Conservation (phyloP, 2,329 filamentous ascomycete genomes). For the Fusarium sacchari region DNA sequence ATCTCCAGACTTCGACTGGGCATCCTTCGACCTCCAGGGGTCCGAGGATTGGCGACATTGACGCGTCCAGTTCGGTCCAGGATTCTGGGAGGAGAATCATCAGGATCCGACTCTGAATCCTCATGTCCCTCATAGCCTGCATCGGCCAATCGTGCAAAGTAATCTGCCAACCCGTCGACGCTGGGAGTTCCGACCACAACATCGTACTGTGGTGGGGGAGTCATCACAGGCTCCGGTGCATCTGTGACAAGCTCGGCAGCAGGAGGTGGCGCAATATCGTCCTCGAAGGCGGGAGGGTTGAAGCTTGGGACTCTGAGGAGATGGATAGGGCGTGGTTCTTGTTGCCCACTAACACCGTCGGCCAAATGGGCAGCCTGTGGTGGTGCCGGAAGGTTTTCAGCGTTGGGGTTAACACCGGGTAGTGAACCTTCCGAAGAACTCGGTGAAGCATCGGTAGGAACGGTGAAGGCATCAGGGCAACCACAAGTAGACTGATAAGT, state of each 20-base stretch:
- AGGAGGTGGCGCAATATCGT: constrained; percentile 63
- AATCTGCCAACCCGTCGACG: constrained; percentile 81
- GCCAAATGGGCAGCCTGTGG: constrained; percentile 66
- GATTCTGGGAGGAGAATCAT: constrained; percentile 58
- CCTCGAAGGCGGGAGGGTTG: constrained; percentile 87
- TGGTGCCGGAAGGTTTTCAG: constrained; percentile 53
- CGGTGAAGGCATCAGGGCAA: constrained; percentile 63
- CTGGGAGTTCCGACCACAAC: constrained; percentile 75
- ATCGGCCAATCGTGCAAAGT: constrained; percentile 82
- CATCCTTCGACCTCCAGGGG: constrained; percentile 62
- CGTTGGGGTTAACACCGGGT: constrained; percentile 50
- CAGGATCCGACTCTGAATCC: constrained; percentile 54
- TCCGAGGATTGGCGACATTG: constrained; percentile 67
- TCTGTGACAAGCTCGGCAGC: constrained; percentile 40
- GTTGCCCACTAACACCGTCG: constrained; percentile 45
- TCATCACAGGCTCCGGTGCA: constrained; percentile 62
- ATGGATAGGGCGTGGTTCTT: constrained; percentile 78
- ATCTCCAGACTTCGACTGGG: constrained; percentile 68
- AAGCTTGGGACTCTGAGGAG: constrained; percentile 85
- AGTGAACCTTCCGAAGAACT: constrained; percentile 68
- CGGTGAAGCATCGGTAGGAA: constrained; percentile 71
- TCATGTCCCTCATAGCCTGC: constrained; percentile 64
- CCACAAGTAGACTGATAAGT: constrained; percentile 60
- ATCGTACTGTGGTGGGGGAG: constrained; percentile 88
- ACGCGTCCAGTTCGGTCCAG: constrained; percentile 64